Conservation (phyloP, 805 yeast species). For the Ogataea neopini region DNA sequence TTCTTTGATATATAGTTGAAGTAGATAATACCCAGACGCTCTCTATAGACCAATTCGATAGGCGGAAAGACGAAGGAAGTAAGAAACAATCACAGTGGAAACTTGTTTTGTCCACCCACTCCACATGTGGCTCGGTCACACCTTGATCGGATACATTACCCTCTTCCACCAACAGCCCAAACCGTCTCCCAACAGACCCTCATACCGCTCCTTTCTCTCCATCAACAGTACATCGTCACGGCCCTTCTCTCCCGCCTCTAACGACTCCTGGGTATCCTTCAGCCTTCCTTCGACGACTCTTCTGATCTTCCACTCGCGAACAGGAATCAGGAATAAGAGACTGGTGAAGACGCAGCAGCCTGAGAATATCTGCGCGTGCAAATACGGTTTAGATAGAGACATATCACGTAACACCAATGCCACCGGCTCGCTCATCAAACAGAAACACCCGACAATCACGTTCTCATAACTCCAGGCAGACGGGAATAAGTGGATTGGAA, state of each 20-base stretch:
- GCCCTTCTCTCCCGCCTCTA: not conserved
- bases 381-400: slow-evolving; percentile 43
- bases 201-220: slow-evolving; percentile 18
- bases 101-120: too few relatives aligned
- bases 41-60: too few relatives aligned
- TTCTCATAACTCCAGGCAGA: slow-evolving; percentile 33
- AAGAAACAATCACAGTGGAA: too few relatives aligned
- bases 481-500: slow-evolving; percentile 29
- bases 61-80: too few relatives aligned
- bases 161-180: slow-evolving; percentile 6
- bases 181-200: slow-evolving; percentile 15
- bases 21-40: too few relatives aligned
- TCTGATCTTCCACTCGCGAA: slow-evolving; percentile 54
- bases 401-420: slow-evolving; percentile 29
- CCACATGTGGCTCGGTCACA: too few relatives aligned
- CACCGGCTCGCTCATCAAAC: slow-evolving; percentile 32
- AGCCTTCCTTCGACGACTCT: slow-evolving; percentile 32
- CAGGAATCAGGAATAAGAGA: slow-evolving; percentile 41
- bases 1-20: too few relatives aligned
- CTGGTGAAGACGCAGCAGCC: slow-evolving; percentile 51
- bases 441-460: slow-evolving; percentile 30
- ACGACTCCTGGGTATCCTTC: slow-evolving; percentile 9
- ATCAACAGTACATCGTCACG: not conserved
- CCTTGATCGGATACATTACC: slow-evolving; percentile 26
- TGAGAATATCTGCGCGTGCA: slow-evolving; percentile 60